phyloP scores from a whole-genome alignment of 768 basidiomycete genomes.

The Pleurotus giganteus region DNA sequence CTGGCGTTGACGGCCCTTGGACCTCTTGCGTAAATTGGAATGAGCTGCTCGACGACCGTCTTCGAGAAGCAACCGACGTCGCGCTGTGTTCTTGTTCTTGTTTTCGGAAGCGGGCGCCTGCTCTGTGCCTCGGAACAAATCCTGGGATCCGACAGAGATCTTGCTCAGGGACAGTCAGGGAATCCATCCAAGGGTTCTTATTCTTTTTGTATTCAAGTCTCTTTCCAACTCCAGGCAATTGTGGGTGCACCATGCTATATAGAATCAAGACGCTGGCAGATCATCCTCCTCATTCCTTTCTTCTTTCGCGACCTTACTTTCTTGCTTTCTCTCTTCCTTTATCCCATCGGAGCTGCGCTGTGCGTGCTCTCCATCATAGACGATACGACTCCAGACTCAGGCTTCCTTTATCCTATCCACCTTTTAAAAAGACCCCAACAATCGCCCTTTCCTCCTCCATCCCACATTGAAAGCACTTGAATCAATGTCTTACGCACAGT shows the following conservation, averaged over 20 bases:
- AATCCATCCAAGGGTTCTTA: background rate
- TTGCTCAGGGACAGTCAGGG: slow-evolving; percentile 9
- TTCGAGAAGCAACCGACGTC: too few species aligned
- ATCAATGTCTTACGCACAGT: background rate
- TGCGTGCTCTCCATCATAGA: background rate
- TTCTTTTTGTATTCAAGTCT: slow-evolving; percentile 3
- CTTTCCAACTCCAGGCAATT: slow-evolving; percentile 4
- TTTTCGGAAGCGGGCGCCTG: background rate
- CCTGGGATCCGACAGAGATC: too few species aligned
- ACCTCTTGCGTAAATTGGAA: too few species aligned
- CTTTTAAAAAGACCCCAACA: background rate
- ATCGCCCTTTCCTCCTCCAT: background rate
- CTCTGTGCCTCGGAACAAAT: background rate
- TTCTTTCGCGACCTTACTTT: background rate
- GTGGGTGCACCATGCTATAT: slow-evolving; percentile 3
- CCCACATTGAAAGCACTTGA: background rate
- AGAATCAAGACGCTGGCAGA: background rate
- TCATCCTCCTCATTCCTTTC: background rate
- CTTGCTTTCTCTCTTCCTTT: slow-evolving; percentile 5
- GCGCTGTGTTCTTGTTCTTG: background rate
- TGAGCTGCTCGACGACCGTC: too few species aligned
- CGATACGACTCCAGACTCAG: background rate
- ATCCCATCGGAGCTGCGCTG: background rate
- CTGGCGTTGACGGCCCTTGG: too few species aligned
- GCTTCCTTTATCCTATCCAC: background rate